These are phyloP conservation scores for Wickerhamomyces sp. DNA, from an alignment of 1,139 yeast species.

Conservation along the genomic window DNA sequence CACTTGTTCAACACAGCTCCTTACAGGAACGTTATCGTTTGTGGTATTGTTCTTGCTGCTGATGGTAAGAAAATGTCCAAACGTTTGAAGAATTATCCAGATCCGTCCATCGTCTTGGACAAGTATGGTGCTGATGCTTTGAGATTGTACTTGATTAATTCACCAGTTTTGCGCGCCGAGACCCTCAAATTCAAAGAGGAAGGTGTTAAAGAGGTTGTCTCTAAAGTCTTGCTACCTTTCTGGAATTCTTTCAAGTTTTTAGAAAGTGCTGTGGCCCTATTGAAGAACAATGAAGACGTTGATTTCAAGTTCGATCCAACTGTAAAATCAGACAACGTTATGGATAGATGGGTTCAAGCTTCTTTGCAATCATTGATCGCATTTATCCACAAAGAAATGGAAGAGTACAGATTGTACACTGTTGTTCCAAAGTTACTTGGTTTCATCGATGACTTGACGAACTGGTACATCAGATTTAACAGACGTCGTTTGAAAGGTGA, in stretches of 20 bases:
- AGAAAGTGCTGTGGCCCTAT: constrained; percentile 86
- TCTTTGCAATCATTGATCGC: constrained; percentile 86
- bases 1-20: constrained; percentile 92
- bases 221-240: constrained; percentile 96
- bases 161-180: constrained; percentile 96
- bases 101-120: constrained; percentile 75
- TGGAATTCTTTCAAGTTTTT: constrained; percentile 95
- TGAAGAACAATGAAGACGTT: constrained; percentile 66
- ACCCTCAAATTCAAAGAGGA: constrained; percentile 95
- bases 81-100: constrained; percentile 96
- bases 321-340: constrained; percentile 71
- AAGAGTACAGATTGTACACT: constrained; percentile 81
- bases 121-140: constrained; percentile 97
- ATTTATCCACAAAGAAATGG: constrained; percentile 87
- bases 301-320: constrained; percentile 70
- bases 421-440: constrained; percentile 89
- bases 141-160: constrained; percentile 90
- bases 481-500: constrained; percentile 98
- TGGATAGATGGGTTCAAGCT: constrained; percentile 97
- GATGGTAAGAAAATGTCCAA: constrained; percentile 99
- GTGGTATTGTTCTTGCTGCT: constrained; percentile 94
- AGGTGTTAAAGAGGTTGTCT: constrained; percentile 96
- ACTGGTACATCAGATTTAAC: constrained; percentile 98
- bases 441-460: constrained; percentile 91
- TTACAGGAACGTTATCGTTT: constrained; percentile 89